A percentile compares a stretch with the other conserved stretches of the same genome.
phyloP scores from a whole-genome alignment of 768 basidiomycete genomes.

The Cystoderma amianthinum region DNA sequence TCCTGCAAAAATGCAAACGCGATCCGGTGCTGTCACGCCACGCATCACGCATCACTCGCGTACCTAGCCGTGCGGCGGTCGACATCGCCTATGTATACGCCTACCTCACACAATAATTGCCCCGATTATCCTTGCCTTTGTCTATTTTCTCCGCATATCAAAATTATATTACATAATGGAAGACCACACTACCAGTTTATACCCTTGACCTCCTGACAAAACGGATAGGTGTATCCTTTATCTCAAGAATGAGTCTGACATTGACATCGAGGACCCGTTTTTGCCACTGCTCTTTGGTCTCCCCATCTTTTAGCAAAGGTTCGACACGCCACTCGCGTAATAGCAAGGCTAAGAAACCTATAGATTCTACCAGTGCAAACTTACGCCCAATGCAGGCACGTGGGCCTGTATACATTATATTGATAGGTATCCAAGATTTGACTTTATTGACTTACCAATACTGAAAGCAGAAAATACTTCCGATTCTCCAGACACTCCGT shows the following conservation, averaged over 20 bases:
- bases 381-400: slow-evolving; percentile 33
- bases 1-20: too few species aligned
- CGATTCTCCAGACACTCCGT: slow-evolving; percentile 30
- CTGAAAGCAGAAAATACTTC: slow-evolving; percentile 42
- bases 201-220: slow-evolving; percentile 11
- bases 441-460: slow-evolving; percentile 27
- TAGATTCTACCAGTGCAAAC: slow-evolving; percentile 33
- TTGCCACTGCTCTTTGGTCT: slow-evolving; percentile 20
- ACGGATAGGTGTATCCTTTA: slow-evolving; percentile 9
- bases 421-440: too few species aligned
- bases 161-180: too few species aligned
- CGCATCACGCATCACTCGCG: too few species aligned
- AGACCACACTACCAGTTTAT: too few species aligned
- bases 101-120: too few species aligned
- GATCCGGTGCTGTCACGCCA: too few species aligned
- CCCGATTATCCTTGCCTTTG: too few species aligned
- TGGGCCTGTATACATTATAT: too few species aligned
- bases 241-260: slow-evolving; percentile 16
- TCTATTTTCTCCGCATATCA: too few species aligned
- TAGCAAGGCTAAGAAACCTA: slow-evolving; percentile 30
- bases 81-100: too few species aligned
- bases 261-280: slow-evolving; percentile 14
- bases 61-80: too few species aligned
- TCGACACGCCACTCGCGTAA: slow-evolving; percentile 35
- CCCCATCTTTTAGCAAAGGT: slow-evolving; percentile 16